Evolutionary conservation across 345 rosid genomes (phyloP), one percentile per base, ranked within the genome.

Genomic region (Orychophragmus violaceus): DNA sequence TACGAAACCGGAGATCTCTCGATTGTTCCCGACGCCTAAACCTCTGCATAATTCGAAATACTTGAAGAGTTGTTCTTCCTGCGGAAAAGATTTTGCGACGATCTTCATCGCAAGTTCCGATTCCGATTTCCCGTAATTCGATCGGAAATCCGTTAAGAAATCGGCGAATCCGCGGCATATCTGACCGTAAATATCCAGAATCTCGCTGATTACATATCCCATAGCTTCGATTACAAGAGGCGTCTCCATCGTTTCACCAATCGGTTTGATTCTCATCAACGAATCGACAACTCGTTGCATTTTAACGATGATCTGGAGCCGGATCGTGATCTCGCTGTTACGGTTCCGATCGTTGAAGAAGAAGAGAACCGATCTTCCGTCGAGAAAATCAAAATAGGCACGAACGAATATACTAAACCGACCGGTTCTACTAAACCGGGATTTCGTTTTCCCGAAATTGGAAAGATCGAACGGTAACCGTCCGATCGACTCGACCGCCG

Each of bases 381-480:
- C 94, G 5, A 88, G 73, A 71, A 87, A 88, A 1, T 70, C 58
- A 51, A 78, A 91, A 24, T 91, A 91, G 24, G 81, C 48, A 0
- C 96, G 85, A 23, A 87, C 71, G 22, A 91, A 84, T 0, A 54
- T n/a, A 21, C 78, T 81, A 58, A 78, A 87, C 2, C 91, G 89
- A 76, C 88, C 81, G 13, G 70, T 27, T 37, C 25, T 71, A 30
- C 21, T 16, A 3, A 78, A 64, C 27, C 58, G 72, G 0, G 74
- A 77, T 64, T 82, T 80, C 0, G 62, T 52, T 35, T 85, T 88
- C 3, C 22, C 25, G 51, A 91, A 88, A 57, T 48, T 44, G 0
- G 90, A 81, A 1, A 88, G 71, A 71, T 91, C 96, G n/a, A 91
- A 91, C 0, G 91, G 88, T 37, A 91, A 44, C 12, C 83, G 74